These are phyloP conservation scores for Polychytrium aggregatum DNA, from an alignment of 192 early-diverging fungal species.

Conservation along the genomic window DNA sequence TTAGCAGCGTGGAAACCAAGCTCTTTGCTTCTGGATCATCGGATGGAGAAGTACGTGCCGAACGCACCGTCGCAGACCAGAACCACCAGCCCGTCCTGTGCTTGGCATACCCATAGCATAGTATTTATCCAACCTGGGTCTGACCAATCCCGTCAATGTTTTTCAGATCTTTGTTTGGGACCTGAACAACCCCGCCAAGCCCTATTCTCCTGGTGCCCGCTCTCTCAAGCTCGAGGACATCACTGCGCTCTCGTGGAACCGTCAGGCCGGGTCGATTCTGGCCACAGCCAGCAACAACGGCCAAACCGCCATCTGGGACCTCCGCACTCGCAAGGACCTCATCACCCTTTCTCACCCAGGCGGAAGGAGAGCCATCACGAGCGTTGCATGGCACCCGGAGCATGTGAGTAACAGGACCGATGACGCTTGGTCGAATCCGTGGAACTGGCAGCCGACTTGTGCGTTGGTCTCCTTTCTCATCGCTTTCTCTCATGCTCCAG, in stretches of 20 bases:
- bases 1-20: constrained; percentile 77
- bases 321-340: constrained; percentile 75
- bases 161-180: constrained; percentile 89
- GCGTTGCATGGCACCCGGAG: constrained; percentile 86
- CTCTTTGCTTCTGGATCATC: constrained; percentile 80
- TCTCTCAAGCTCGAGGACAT: constrained; percentile 82
- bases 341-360: constrained; percentile 57
- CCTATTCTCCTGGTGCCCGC: constrained; percentile 73
- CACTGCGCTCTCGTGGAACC: constrained; percentile 85
- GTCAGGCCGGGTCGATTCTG: constrained; percentile 83
- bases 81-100: too few relatives aligned
- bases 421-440: not conserved
- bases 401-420: constrained; percentile 9
- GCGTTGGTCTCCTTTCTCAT: not conserved
- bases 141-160: too few relatives aligned
- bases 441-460: not conserved
- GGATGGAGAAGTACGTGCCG: constrained; percentile 71
- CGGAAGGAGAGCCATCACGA: constrained; percentile 65
- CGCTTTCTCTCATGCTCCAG: constrained; percentile 18
- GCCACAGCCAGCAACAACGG: constrained; percentile 86
- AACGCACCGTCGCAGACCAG: too few relatives aligned
- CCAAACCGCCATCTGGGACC: constrained; percentile 92
- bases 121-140: too few relatives aligned
- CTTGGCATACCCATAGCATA: too few relatives aligned
- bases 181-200: constrained; percentile 72